Evolutionary conservation across 495 filamentous ascomycete species (phyloP).

Genomic region (Acidomyces sp.): DNA sequence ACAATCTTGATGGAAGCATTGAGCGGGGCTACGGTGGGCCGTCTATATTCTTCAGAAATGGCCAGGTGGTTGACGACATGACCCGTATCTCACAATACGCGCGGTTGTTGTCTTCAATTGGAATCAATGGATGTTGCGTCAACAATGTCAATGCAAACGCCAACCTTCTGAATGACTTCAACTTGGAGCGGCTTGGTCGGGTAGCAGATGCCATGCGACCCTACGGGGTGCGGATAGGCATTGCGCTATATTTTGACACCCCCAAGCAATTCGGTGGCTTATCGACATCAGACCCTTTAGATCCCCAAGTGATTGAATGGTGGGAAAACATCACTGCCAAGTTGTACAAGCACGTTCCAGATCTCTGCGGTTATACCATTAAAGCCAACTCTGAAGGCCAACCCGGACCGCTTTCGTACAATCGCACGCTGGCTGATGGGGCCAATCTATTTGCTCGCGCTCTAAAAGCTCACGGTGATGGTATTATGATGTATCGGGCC

Average conservation of each 20-base stretch:
- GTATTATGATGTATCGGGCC: slow-evolving; percentile 61
- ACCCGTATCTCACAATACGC: slow-evolving; percentile 50
- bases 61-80: slow-evolving; percentile 41
- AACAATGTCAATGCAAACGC: slow-evolving; percentile 66
- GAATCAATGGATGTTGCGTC: slow-evolving; percentile 51
- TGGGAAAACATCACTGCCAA: slow-evolving; percentile 47
- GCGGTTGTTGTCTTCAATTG: slow-evolving; percentile 52
- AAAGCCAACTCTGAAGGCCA: slow-evolving; percentile 67
- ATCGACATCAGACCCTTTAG: slow-evolving; percentile 51
- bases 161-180: slow-evolving; percentile 38
- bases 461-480: slow-evolving; percentile 47
- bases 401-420: slow-evolving; percentile 55
- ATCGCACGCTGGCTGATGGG: slow-evolving; percentile 53
- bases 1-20: slow-evolving; percentile 58
- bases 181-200: slow-evolving; percentile 47
- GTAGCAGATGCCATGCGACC: slow-evolving; percentile 54
- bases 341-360: slow-evolving; percentile 48
- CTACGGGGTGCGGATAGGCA: slow-evolving; percentile 51
- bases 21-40: slow-evolving; percentile 56
- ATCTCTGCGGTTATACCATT: slow-evolving; percentile 56
- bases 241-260: slow-evolving; percentile 56
- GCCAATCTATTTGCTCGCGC: slow-evolving; percentile 57
- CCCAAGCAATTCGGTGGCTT: slow-evolving; percentile 42
- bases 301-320: slow-evolving; percentile 44
- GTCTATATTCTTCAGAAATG: slow-evolving; percentile 55